These are phyloP conservation scores for Apiospora marii DNA, from an alignment of 2,329 filamentous ascomycete species.

Conservation along the genomic window DNA sequence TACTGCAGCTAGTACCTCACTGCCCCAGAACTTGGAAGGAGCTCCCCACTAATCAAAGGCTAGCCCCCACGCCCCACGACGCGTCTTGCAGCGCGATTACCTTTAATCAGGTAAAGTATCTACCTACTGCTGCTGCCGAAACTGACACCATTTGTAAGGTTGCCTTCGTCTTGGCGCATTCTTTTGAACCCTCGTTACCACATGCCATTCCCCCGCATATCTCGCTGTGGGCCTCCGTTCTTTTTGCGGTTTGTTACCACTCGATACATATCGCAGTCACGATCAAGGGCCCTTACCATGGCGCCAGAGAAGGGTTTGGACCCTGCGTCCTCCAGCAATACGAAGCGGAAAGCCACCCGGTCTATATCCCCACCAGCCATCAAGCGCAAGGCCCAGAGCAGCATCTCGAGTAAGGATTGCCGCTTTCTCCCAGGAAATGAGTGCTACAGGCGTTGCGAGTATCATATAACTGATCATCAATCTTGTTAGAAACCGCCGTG, in stretches of 20 bases:
- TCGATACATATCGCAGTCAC: conserved; percentile 7
- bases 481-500: conserved; percentile 67
- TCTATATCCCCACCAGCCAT: conserved; percentile 61
- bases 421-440: neutral
- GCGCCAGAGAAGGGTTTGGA: neutral
- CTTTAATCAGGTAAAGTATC: neutral
- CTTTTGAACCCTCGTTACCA: neutral
- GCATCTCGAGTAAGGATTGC: conserved; percentile 56
- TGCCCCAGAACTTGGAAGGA: neutral
- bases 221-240: neutral
- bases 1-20: neutral
- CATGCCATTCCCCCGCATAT: neutral
- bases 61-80: conserved; percentile 14
- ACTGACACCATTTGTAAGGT: no score
- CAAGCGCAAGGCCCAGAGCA: conserved; percentile 61
- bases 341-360: conserved; percentile 36
- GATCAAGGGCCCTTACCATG: neutral
- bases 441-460: no score
- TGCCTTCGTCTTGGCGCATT: conserved; percentile 4
- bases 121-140: no score
- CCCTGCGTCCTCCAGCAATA: conserved; percentile 10
- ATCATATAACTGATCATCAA: neutral
- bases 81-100: neutral
- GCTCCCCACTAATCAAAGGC: conserved; percentile 1
- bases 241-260: neutral